phyloP scores from a whole-genome alignment of 768 basidiomycete species.

The Suillus brevipes region DNA sequence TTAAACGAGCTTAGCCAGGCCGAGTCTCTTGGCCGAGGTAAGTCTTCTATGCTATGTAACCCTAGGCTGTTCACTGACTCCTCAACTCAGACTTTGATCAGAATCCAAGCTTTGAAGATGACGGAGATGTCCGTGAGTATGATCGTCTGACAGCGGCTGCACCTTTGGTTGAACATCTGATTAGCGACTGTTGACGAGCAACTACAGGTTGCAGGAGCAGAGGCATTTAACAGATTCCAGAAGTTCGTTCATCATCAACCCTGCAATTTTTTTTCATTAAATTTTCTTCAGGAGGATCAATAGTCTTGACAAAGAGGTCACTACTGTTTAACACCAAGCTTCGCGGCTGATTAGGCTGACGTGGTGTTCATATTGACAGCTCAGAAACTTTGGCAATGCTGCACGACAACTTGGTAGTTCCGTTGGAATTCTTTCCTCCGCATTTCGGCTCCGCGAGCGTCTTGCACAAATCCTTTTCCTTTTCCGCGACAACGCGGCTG shows the following conservation, averaged over 20 bases:
- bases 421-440: slow-evolving; percentile 73
- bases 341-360: not conserved
- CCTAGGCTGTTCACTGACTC: not conserved
- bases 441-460: slow-evolving; percentile 68
- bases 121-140: slow-evolving; percentile 64
- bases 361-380: slow-evolving; percentile 36
- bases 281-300: slow-evolving; percentile 48
- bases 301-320: slow-evolving; percentile 64
- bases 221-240: slow-evolving; percentile 62
- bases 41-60: not conserved
- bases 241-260: slow-evolving; percentile 38
- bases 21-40: slow-evolving; percentile 26
- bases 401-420: slow-evolving; percentile 76
- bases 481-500: slow-evolving; percentile 74
- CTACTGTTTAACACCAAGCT: not conserved
- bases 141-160: not conserved
- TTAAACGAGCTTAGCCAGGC: slow-evolving; percentile 41
- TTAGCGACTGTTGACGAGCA: slow-evolving; percentile 69
- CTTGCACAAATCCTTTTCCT: slow-evolving; percentile 68
- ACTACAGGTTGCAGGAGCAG: slow-evolving; percentile 65
- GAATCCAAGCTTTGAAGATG: slow-evolving; percentile 58
- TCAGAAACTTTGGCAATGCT: slow-evolving; percentile 76
- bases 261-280: slow-evolving; percentile 6
- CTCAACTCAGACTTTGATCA: slow-evolving; percentile 36
- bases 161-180: not conserved